Conservation (phyloP, 148 eudicot species). For the Rheum nobile region DNA sequence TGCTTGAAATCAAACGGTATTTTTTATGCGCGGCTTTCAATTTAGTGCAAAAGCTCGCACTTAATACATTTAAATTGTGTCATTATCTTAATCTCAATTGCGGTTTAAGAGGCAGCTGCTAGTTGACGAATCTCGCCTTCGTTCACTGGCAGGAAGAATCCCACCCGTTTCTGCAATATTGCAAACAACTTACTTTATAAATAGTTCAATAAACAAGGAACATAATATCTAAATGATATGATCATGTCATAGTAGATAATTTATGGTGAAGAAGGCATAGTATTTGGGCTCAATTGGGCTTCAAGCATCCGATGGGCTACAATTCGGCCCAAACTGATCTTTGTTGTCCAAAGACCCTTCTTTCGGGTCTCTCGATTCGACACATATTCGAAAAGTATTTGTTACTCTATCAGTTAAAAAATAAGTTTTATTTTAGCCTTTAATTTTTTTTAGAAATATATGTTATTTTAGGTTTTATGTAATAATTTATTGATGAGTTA, state of each 20-base stretch:
- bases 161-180: slow-evolving; percentile 54
- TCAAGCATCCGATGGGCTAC: not conserved
- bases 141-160: slow-evolving; percentile 49
- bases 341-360: not conserved
- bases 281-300: not conserved
- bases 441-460: too few species aligned
- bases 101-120: slow-evolving; percentile 23
- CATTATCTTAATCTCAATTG: not conserved
- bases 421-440: too few species aligned
- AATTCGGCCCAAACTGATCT: not conserved
- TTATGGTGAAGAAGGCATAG: too few species aligned
- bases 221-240: too few species aligned
- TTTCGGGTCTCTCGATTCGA: too few species aligned
- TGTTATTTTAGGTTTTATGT: too few species aligned
- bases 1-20: not conserved
- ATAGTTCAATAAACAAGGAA: too few species aligned
- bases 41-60: not conserved
- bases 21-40: not conserved
- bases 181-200: not conserved
- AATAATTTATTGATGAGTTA: too few species aligned
- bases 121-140: slow-evolving; percentile 43
- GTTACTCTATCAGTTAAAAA: too few species aligned
- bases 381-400: too few species aligned
- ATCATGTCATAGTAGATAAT: too few species aligned
- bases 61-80: not conserved